Percentiles rank a stretch among this genome's conserved stretches.
Evolutionary conservation across 2,329 filamentous ascomycete genomes (phyloP).

Genomic region (Penicillium occitanis): DNA sequence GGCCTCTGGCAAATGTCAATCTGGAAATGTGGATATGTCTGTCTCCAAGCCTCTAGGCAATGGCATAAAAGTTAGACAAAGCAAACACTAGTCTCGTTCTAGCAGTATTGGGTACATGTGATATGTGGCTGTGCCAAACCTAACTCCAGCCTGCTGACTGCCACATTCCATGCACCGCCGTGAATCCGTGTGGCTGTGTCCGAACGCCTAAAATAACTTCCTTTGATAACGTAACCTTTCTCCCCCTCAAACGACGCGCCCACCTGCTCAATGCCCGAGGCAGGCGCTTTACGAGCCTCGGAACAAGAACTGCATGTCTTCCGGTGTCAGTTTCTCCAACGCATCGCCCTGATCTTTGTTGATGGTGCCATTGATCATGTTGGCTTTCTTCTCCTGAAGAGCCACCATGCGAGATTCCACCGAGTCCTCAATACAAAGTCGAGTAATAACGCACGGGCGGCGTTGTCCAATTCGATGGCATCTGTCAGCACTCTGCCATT

Average conservation of each 20-base stretch:
- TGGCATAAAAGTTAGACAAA: neutral
- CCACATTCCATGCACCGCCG: neutral
- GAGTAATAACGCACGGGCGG: constrained; percentile 88
- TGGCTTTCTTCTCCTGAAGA: constrained; percentile 97
- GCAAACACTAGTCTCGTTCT: neutral
- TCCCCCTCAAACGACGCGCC: neutral
- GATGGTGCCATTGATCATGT: constrained; percentile 96
- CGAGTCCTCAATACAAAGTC: constrained; percentile 93
- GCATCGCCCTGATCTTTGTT: constrained; percentile 82
- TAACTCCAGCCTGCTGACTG: neutral
- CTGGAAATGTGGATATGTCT: neutral
- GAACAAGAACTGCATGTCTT: constrained; percentile 97
- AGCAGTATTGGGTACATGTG: neutral
- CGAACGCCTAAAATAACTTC: neutral
- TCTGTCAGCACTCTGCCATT: constrained; percentile 95
- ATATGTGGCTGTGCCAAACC: neutral
- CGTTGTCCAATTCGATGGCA: constrained; percentile 95
- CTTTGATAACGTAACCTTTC: neutral
- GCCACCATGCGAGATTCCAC: constrained; percentile 95
- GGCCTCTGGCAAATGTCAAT: neutral
- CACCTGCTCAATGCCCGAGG: neutral
- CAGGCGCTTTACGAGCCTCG: constrained; percentile 58
- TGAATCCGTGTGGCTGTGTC: neutral
- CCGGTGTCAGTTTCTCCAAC: constrained; percentile 84
- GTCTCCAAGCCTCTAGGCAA: neutral